These are phyloP conservation scores for Podosphaera aphanis DNA, from an alignment of 2,329 filamentous ascomycete species.

Conservation along the genomic window DNA sequence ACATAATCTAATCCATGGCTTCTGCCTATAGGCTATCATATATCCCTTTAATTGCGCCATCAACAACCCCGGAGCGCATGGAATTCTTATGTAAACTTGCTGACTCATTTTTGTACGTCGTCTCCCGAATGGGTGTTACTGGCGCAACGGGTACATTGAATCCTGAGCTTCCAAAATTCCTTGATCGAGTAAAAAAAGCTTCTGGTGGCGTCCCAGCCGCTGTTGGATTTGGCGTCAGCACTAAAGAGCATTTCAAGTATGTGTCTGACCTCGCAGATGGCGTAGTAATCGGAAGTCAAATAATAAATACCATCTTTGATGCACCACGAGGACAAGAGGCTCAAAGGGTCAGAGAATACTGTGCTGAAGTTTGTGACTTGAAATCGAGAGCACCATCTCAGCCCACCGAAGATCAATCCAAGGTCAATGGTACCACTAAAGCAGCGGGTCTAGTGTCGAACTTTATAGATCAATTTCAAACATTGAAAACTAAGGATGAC, in stretches of 20 bases:
- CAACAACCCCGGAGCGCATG: slow-evolving; percentile 83
- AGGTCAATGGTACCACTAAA: slow-evolving; percentile 40
- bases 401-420: slow-evolving; percentile 23
- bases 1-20: slow-evolving; percentile 3
- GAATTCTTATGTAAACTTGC: slow-evolving; percentile 87
- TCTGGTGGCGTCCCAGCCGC: slow-evolving; percentile 78
- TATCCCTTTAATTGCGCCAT: slow-evolving; percentile 84
- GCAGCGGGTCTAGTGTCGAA: slow-evolving; percentile 8
- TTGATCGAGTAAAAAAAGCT: slow-evolving; percentile 73
- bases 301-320: slow-evolving; percentile 57
- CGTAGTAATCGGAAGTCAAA: slow-evolving; percentile 90
- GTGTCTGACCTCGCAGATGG: slow-evolving; percentile 71
- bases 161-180: slow-evolving; percentile 54
- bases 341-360: slow-evolving; percentile 67
- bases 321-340: slow-evolving; percentile 41
- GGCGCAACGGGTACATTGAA: slow-evolving; percentile 70
- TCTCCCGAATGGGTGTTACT: slow-evolving; percentile 90
- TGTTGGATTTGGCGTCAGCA: slow-evolving; percentile 91
- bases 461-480: slow-evolving; percentile 37
- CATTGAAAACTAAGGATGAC: slow-evolving; percentile 31
- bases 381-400: slow-evolving; percentile 20
- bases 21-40: slow-evolving; percentile 47
- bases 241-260: slow-evolving; percentile 73
- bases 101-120: slow-evolving; percentile 97
- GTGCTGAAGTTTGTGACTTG: slow-evolving; percentile 41